Evolutionary conservation across 192 early-diverging fungal species (phyloP).

Genomic region (Coemansia asiatica): DNA sequence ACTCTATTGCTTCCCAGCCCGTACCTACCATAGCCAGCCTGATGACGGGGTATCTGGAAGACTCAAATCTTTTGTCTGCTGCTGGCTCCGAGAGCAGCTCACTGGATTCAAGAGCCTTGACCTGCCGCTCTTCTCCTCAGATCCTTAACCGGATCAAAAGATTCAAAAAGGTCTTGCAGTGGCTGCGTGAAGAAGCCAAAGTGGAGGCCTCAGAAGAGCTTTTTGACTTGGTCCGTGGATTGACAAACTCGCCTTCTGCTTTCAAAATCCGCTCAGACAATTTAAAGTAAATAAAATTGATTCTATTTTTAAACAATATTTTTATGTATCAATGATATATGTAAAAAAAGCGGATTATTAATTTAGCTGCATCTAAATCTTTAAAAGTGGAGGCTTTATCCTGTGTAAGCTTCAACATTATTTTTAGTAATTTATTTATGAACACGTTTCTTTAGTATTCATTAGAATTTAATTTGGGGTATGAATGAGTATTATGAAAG

Average conservation of each 20-base stretch:
- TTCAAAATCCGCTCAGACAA: not conserved
- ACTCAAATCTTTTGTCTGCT: no score
- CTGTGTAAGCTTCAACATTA: no score
- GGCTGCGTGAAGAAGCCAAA: conserved; percentile 18
- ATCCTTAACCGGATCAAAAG: not conserved
- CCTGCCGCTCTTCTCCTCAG: not conserved
- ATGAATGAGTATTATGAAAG: no score
- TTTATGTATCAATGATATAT: no score
- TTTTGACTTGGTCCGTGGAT: conserved; percentile 24
- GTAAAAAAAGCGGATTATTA: no score
- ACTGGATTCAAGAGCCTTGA: not conserved
- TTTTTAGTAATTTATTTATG: no score
- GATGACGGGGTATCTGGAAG: not conserved
- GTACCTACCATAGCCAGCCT: not conserved
- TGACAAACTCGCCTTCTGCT: conserved; percentile 31
- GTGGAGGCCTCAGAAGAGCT: conserved; percentile 16
- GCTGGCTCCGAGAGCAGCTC: no score
- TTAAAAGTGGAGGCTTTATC: no score
- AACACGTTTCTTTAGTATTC: no score
- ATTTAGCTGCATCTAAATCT: no score
- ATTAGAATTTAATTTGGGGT: no score
- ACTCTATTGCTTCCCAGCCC: not conserved
- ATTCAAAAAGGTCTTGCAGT: conserved; percentile 11
- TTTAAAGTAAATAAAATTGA: not conserved
- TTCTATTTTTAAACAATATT: not conserved